Evolutionary conservation across 768 basidiomycete species (phyloP).

Genomic region (Antrodiella citrinella): DNA sequence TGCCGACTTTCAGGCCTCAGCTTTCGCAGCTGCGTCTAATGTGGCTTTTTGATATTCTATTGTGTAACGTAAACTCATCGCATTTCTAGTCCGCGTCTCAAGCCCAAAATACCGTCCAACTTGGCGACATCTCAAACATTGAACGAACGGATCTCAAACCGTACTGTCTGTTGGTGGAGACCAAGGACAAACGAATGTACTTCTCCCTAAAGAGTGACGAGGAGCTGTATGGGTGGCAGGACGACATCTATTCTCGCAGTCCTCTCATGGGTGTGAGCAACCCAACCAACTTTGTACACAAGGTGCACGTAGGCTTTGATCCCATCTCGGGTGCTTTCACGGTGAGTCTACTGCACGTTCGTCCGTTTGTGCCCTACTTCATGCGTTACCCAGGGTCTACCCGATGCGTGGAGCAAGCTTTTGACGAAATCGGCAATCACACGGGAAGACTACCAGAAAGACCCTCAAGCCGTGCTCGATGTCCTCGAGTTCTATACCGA

Average conservation of each 20-base stretch:
- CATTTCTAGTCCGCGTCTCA: too few relatives aligned
- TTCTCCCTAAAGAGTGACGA: conserved; percentile 87
- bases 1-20: too few relatives aligned
- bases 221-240: conserved; percentile 97
- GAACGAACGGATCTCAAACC: conserved; percentile 92
- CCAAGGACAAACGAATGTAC: conserved; percentile 74
- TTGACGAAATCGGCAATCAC: conserved; percentile 97
- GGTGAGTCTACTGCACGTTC: conserved; percentile 35
- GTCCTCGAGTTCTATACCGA: conserved; percentile 99
- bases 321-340: conserved; percentile 91
- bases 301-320: conserved; percentile 97
- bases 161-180: conserved; percentile 84
- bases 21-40: too few relatives aligned
- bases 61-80: too few relatives aligned
- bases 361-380: neutral
- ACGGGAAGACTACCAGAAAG: conserved; percentile 92
- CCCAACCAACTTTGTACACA: conserved; percentile 97
- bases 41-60: too few relatives aligned
- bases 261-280: conserved; percentile 90
- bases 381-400: conserved; percentile 61
- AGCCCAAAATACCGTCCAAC: conserved; percentile 49
- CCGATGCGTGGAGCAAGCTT: conserved; percentile 96
- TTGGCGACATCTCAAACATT: conserved; percentile 78
- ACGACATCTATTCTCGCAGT: conserved; percentile 89
- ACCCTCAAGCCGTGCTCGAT: conserved; percentile 95